These are phyloP conservation scores for Tylopilus vinaceipallidus DNA, from an alignment of 768 basidiomycete genomes.

Conservation along the genomic window DNA sequence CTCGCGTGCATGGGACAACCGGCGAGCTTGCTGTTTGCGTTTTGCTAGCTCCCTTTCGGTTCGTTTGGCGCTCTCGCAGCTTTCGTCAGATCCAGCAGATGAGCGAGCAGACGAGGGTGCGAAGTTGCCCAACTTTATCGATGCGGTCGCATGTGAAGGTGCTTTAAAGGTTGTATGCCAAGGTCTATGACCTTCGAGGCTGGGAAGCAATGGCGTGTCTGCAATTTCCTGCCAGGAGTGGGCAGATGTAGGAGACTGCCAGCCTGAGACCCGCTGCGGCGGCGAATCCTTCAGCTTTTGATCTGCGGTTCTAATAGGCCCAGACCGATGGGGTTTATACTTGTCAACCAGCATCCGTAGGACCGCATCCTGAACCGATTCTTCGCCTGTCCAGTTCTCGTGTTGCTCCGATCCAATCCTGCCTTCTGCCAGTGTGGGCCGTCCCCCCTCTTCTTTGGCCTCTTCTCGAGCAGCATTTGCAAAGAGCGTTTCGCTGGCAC, in stretches of 20 bases:
- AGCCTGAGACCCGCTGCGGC: constrained; percentile 35
- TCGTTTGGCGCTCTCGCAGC: constrained; percentile 39
- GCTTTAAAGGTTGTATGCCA: constrained; percentile 70
- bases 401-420: constrained; percentile 40
- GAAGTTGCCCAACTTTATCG: constrained; percentile 52
- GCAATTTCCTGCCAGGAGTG: constrained; percentile 21
- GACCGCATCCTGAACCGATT: constrained; percentile 64
- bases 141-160: constrained; percentile 52
- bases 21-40: constrained; percentile 49
- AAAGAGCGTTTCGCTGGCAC: constrained; percentile 61
- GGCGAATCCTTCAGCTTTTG: constrained; percentile 55
- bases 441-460: constrained; percentile 31
- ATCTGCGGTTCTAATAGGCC: constrained; percentile 57
- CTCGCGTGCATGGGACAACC: constrained; percentile 65
- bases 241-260: constrained; percentile 14
- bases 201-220: constrained; percentile 51
- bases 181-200: constrained; percentile 56
- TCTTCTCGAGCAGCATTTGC: constrained; percentile 61
- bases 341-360: constrained; percentile 86
- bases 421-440: constrained; percentile 6
- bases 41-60: constrained; percentile 51
- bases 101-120: constrained; percentile 24
- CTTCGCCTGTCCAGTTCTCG: constrained; percentile 78
- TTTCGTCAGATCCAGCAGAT: constrained; percentile 18
- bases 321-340: constrained; percentile 76